Percentiles rank a stretch among this genome's conserved stretches.
These are phyloP conservation scores for Neofusicoccum parvum DNA, from an alignment of 2,329 filamentous ascomycete species.

Conservation along the genomic window DNA sequence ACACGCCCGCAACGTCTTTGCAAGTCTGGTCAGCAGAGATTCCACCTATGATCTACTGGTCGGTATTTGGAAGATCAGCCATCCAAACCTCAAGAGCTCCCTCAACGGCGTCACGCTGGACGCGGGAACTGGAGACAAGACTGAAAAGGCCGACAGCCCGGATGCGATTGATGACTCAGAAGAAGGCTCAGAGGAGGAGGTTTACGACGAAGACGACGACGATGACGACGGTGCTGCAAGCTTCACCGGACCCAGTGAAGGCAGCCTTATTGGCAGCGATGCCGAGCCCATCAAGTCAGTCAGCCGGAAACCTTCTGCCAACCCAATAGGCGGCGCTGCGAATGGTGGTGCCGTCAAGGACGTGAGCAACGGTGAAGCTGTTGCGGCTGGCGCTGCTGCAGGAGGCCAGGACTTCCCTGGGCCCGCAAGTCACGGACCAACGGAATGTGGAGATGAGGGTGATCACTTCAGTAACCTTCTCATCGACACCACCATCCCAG, in stretches of 20 bases:
- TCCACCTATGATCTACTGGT: slow-evolving; percentile 96
- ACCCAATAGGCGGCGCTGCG: slow-evolving; percentile 41
- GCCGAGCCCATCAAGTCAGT: slow-evolving; percentile 55
- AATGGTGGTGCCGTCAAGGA: slow-evolving; percentile 44
- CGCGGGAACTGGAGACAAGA: slow-evolving; percentile 82
- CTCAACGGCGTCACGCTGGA: slow-evolving; percentile 85
- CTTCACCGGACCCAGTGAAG: slow-evolving; percentile 57
- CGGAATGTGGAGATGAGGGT: slow-evolving; percentile 77
- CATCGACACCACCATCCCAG: slow-evolving; percentile 82
- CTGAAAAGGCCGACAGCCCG: slow-evolving; percentile 70
- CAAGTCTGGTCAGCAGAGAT: slow-evolving; percentile 90
- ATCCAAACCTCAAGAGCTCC: slow-evolving; percentile 87
- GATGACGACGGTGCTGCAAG: slow-evolving; percentile 71
- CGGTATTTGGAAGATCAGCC: slow-evolving; percentile 97
- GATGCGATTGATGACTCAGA: slow-evolving; percentile 49
- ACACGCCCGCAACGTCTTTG: slow-evolving; percentile 93
- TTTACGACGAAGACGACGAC: slow-evolving; percentile 79
- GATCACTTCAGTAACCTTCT: slow-evolving; percentile 83
- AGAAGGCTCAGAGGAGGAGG: slow-evolving; percentile 72
- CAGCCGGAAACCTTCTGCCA: slow-evolving; percentile 72
- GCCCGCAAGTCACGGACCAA: slow-evolving; percentile 76
- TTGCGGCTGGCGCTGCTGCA: slow-evolving; percentile 44
- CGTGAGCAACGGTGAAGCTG: slow-evolving; percentile 39
- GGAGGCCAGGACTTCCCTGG: slow-evolving; percentile 73
- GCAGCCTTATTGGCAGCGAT: slow-evolving; percentile 59